Base-by-base conservation (phyloP, 2,329 filamentous ascomycete genomes). In the Scedosporium aurantiacum region DNA sequence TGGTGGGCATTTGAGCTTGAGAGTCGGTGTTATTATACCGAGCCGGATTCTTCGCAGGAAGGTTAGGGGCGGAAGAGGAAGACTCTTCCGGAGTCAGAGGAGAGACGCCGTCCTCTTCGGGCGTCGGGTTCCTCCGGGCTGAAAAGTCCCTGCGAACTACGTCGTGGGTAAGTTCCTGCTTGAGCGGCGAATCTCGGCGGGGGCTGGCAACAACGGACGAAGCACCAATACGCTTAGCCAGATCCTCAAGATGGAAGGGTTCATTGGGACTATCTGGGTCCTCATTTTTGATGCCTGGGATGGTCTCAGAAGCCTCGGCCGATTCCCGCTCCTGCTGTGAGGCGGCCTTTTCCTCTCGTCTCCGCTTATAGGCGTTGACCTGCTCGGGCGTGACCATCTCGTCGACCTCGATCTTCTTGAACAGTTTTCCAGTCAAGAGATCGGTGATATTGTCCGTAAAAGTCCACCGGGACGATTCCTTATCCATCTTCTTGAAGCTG, bases 401-500 rank as follows among this genome's bases (percentile, higher is more conserved):
- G 59, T 84, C 80, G 0, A 77, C 82, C 63, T 86, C 82, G 60
- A 81, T 75, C 56, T 76, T 77, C 63, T 76, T 76, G 67, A 86
- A 84, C 55, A 81, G 73, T 52, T 79, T 80, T 18, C 79, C 78
- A 50, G 74, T 79, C 63, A 86, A 76, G 10, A 84, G 72, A 32
- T 82, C 82, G n/a, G 79, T 76, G 66, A 86, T 75, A 64, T 82
- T 83, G 59, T 82, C 80, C 0, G 81, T 75, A 32, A 85, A 68
- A 14, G 77, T 78, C 80, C 82, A 82, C 70, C 78, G 74, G 52
- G 79, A 69, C 14, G 65, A 60, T 41, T 66, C 67, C 8, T 65
- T 41, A 37, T 55, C 45, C 23, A 23, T 14, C 23, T 54, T 54
- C 50, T 27, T 23, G 12, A 58, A 45, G 40, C 43, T 25, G 50